These are phyloP conservation scores for Eleusine indica DNA, from an alignment of 176 grass and related monocot species.

Conservation along the genomic window DNA sequence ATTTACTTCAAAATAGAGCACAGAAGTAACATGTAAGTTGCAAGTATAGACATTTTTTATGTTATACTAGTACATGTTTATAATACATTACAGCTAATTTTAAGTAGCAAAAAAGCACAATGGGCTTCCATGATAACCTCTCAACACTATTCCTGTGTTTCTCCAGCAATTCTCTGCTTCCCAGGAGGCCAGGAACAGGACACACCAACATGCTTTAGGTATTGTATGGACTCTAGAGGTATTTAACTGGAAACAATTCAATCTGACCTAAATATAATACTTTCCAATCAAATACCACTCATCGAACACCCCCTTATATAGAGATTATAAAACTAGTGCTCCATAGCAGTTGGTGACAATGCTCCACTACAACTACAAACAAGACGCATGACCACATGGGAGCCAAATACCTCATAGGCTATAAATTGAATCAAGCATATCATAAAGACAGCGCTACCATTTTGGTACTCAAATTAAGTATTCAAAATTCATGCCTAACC, in stretches of 20 bases:
- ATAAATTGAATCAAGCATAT: not conserved
- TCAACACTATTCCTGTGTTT: not conserved
- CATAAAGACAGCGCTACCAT: not conserved
- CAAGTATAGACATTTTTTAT: not conserved
- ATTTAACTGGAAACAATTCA: not conserved
- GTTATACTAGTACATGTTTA: not conserved
- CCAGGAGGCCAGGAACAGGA: not conserved
- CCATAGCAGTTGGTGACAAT: not conserved
- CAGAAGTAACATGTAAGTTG: not conserved
- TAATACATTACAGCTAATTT: not conserved
- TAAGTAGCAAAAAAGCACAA: not conserved
- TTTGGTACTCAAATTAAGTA: not conserved
- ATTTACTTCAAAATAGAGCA: slow-evolving; percentile 14
- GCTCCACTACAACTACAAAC: no score
- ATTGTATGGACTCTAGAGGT: not conserved
- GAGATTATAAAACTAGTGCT: not conserved
- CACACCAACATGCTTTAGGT: not conserved
- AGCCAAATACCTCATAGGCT: not conserved
- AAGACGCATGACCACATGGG: not conserved
- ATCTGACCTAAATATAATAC: not conserved
- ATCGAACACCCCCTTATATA: not conserved
- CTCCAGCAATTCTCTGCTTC: not conserved
- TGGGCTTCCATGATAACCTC: not conserved
- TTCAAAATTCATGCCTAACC: not conserved
- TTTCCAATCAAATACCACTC: not conserved